phyloP scores from a whole-genome alignment of 2,329 filamentous ascomycete species.

The Claviceps africana region DNA sequence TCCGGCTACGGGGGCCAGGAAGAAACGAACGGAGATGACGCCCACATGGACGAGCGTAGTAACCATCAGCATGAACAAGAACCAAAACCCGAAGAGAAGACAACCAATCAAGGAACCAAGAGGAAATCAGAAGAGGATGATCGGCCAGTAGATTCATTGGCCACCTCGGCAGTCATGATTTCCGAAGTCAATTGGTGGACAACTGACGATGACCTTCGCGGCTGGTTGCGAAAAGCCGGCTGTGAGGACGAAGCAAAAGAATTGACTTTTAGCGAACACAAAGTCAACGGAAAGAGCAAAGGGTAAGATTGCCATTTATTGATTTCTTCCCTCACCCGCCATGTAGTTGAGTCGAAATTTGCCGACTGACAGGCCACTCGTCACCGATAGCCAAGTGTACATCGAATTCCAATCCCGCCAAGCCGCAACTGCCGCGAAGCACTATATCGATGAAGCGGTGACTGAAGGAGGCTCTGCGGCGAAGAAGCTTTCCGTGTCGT shows the following conservation, averaged over 20 bases:
- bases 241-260: slow-evolving; percentile 80
- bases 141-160: slow-evolving; percentile 42
- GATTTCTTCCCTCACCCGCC: too few species aligned
- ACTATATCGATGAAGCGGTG: slow-evolving; percentile 54
- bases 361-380: background rate
- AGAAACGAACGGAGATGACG: slow-evolving; percentile 26
- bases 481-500: slow-evolving; percentile 62
- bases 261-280: slow-evolving; percentile 94
- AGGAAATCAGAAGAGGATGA: slow-evolving; percentile 47
- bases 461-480: slow-evolving; percentile 36
- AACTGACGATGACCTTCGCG: slow-evolving; percentile 85
- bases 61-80: slow-evolving; percentile 13
- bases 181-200: slow-evolving; percentile 95
- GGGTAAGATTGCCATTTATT: slow-evolving; percentile 48
- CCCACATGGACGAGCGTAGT: slow-evolving; percentile 16
- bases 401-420: slow-evolving; percentile 73
- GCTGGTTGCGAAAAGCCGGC: slow-evolving; percentile 66
- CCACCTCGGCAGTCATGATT: slow-evolving; percentile 62
- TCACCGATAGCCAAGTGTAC: slow-evolving; percentile 50
- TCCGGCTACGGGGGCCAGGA: slow-evolving; percentile 9
- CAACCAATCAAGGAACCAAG: slow-evolving; percentile 37
- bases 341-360: too few species aligned
- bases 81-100: slow-evolving; percentile 11
- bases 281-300: slow-evolving; percentile 97
- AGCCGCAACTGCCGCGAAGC: slow-evolving; percentile 74